These are phyloP conservation scores for Brasilioporus rufonigricans DNA, from an alignment of 768 basidiomycete species.

Conservation along the genomic window DNA sequence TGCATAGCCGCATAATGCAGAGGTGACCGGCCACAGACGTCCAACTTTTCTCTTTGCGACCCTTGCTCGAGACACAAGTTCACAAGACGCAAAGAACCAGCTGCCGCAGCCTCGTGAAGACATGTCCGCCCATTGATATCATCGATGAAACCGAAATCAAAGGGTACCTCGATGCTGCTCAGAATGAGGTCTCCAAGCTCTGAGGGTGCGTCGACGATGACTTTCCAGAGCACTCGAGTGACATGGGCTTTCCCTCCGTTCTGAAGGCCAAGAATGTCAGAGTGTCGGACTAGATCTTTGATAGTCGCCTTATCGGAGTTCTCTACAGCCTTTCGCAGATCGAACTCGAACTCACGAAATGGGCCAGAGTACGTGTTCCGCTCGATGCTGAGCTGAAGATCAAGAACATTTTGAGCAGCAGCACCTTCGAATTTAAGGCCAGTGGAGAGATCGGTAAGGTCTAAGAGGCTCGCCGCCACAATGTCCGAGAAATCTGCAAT, in stretches of 20 bases:
- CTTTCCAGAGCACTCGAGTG: slow-evolving; percentile 93
- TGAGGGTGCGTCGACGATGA: slow-evolving; percentile 74
- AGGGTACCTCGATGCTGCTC: slow-evolving; percentile 58
- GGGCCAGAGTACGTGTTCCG: slow-evolving; percentile 63
- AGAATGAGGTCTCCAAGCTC: slow-evolving; percentile 76
- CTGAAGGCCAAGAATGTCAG: slow-evolving; percentile 62
- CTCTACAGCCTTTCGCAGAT: slow-evolving; percentile 74
- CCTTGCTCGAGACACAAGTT: slow-evolving; percentile 74
- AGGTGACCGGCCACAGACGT: slow-evolving; percentile 90
- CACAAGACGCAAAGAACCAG: slow-evolving; percentile 75
- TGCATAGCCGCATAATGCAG: slow-evolving; percentile 97
- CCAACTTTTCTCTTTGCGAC: slow-evolving; percentile 68
- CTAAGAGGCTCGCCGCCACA: slow-evolving; percentile 78
- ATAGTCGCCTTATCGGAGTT: slow-evolving; percentile 59
- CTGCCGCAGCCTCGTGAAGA: slow-evolving; percentile 89
- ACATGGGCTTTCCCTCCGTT: slow-evolving; percentile 64
- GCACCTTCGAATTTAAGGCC: slow-evolving; percentile 78
- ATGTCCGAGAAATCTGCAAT: slow-evolving; percentile 95
- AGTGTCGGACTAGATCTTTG: slow-evolving; percentile 66
- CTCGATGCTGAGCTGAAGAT: slow-evolving; percentile 68
- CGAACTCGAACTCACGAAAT: slow-evolving; percentile 85
- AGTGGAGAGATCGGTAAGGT: slow-evolving; percentile 72
- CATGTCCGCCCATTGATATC: slow-evolving; percentile 96
- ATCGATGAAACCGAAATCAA: slow-evolving; percentile 91
- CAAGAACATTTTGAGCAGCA: slow-evolving; percentile 71